phyloP scores from a whole-genome alignment of 2,329 filamentous ascomycete species.

The Cyclaneusma minus region DNA sequence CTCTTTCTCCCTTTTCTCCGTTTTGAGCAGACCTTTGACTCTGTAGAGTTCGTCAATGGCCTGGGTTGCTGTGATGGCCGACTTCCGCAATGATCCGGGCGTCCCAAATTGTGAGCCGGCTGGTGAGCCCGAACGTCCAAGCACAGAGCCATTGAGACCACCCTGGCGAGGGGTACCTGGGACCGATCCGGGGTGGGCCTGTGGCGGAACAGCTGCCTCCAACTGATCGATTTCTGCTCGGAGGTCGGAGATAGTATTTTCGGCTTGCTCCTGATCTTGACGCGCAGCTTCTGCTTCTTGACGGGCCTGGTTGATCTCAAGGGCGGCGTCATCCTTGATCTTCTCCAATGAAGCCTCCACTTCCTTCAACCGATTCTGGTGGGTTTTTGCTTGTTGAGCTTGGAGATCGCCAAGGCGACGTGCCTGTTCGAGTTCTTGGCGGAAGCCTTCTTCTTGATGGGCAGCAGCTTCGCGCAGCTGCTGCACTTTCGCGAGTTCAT shows the following conservation, averaged over 20 bases:
- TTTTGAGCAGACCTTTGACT: slow-evolving; percentile 56
- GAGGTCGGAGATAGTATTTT: slow-evolving; percentile 46
- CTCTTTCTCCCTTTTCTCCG: slow-evolving; percentile 58
- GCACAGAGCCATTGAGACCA: slow-evolving; percentile 33
- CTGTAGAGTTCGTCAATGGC: slow-evolving; percentile 49
- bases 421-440: slow-evolving; percentile 69
- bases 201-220: slow-evolving; percentile 29
- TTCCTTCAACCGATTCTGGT: slow-evolving; percentile 54
- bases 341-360: slow-evolving; percentile 47
- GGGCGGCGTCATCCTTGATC: slow-evolving; percentile 44
- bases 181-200: slow-evolving; percentile 26
- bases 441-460: slow-evolving; percentile 71
- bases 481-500: slow-evolving; percentile 67
- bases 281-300: slow-evolving; percentile 40
- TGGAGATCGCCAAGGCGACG: slow-evolving; percentile 71
- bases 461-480: slow-evolving; percentile 73
- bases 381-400: slow-evolving; percentile 58
- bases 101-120: slow-evolving; percentile 38
- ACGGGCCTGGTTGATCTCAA: slow-evolving; percentile 35
- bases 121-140: slow-evolving; percentile 39
- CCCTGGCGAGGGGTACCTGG: slow-evolving; percentile 40
- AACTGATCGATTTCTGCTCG: slow-evolving; percentile 46
- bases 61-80: slow-evolving; percentile 41
- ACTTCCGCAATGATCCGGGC: slow-evolving; percentile 39
- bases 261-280: slow-evolving; percentile 42